A percentile compares a stretch with the other conserved stretches of the same genome.
Conservation (phyloP, 345 rosid species). For the Carallia pectinifolia region DNA sequence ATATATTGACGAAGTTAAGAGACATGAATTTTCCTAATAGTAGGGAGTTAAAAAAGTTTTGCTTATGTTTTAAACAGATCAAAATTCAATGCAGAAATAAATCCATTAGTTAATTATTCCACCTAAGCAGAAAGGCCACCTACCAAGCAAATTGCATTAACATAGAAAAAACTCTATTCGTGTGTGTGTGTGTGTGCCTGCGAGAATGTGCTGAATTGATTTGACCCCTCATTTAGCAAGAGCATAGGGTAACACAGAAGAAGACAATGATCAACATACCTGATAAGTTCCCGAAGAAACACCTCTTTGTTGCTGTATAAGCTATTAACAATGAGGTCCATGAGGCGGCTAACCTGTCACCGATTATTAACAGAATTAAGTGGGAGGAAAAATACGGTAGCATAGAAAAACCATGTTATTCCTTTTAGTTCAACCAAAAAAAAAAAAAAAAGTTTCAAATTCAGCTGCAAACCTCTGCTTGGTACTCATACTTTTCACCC, state of each 20-base stretch:
- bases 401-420: constrained; percentile 6
- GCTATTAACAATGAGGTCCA: constrained; percentile 97
- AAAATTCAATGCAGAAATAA: background rate
- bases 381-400: background rate
- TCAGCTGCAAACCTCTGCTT: constrained; percentile 68
- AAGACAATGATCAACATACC: constrained; percentile 36
- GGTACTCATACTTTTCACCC: constrained; percentile 83
- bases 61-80: background rate
- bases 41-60: background rate
- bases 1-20: background rate
- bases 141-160: too few species aligned
- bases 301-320: constrained; percentile 97
- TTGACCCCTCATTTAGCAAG: too few species aligned
- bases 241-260: background rate
- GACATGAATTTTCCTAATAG: background rate
- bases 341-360: constrained; percentile 91
- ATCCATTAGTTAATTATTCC: background rate
- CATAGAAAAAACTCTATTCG: too few species aligned
- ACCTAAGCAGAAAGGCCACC: too few species aligned
- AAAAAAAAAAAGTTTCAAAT: background rate
- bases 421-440: background rate
- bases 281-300: constrained; percentile 91
- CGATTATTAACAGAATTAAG: background rate
- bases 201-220: too few species aligned
- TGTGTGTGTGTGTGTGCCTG: too few species aligned